Base-by-base conservation (phyloP, 2,329 filamentous ascomycete genomes). In the Capronia americana region DNA sequence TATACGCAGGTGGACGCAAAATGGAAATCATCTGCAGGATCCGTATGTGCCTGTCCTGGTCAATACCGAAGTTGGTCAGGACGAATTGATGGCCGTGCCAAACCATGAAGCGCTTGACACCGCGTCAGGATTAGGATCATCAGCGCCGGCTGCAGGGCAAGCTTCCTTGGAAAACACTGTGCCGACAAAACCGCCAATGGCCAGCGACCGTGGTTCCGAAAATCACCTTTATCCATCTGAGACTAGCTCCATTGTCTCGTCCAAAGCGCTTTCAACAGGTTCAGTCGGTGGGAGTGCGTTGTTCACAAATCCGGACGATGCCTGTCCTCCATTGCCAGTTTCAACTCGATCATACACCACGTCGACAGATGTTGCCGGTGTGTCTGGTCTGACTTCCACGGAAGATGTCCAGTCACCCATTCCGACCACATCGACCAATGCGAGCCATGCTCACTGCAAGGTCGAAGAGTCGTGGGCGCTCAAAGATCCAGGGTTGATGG, bases 11-110 rank as follows among this genome's bases (percentile, higher is more conserved):
- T 65, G 63, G 62, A 48, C 23, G 8, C 51, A 56, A 24, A 28
- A 60, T 26, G 66, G 56, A 28, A 59, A 68, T 3, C 63, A 68
- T 57, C 23, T 68, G n/a, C 63, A 63, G 30, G 66, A 68, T 57
- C 66, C 66, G 23, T 65, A 62, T 10, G 24, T 65, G 34, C 63
- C 66, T 30, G 24, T 41, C 4, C 14, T 28, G 3, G 5, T 38
- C 26, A 41, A 28, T 11, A 7, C 20, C n/a, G 38, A 46, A 30
- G 46, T 14, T 20, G 30, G 23, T 14, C 41, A 24, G n/a, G 30
- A 28, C 20, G 46, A 53, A 51, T 17, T 26, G 7, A 10, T 12
- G 28, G 28, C 12, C n/a, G 57, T 28, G 1, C n/a, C 32, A 57
- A 32, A 57, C 34, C 14, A 34, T 12, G 53, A 5, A 12, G 14